phyloP scores from a whole-genome alignment of 306 rosid species.

The Citrullus mucosospermus region DNA sequence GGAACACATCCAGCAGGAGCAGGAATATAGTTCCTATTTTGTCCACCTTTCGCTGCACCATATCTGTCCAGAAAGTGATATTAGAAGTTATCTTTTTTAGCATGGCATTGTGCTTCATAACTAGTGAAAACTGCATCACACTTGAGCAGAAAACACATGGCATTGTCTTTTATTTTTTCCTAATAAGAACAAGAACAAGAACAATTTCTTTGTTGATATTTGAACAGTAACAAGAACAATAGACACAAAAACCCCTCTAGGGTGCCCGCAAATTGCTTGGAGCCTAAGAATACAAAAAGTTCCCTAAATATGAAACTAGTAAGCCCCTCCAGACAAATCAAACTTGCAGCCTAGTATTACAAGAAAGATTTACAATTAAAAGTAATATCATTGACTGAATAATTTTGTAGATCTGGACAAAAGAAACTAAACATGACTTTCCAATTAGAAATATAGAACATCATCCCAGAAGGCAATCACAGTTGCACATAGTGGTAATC shows the following conservation, averaged over 20 bases:
- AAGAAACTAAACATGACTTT: neutral
- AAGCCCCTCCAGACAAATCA: neutral
- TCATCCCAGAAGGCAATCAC: neutral
- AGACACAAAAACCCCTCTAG: neutral
- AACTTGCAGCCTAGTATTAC: neutral
- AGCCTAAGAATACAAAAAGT: neutral
- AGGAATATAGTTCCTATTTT: conserved; percentile 24
- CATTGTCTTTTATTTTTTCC: neutral
- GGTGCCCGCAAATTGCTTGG: neutral
- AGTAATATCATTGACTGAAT: neutral
- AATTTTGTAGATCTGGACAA: neutral
- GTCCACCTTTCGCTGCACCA: conserved; percentile 37
- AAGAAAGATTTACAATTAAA: neutral
- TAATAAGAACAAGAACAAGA: neutral
- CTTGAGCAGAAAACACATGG: neutral
- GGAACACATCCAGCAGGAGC: conserved; percentile 71
- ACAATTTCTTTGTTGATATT: neutral
- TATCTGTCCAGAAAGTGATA: conserved; percentile 44
- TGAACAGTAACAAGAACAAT: neutral
- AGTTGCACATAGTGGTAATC: neutral
- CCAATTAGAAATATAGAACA: neutral
- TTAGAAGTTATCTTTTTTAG: neutral
- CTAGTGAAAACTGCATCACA: neutral
- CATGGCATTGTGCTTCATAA: neutral
- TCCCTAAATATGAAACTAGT: neutral